A percentile compares a stretch with the other conserved stretches of the same genome.
Evolutionary conservation across 148 eudicot genomes (phyloP).

Genomic region (Rhododendron williamsianum): DNA sequence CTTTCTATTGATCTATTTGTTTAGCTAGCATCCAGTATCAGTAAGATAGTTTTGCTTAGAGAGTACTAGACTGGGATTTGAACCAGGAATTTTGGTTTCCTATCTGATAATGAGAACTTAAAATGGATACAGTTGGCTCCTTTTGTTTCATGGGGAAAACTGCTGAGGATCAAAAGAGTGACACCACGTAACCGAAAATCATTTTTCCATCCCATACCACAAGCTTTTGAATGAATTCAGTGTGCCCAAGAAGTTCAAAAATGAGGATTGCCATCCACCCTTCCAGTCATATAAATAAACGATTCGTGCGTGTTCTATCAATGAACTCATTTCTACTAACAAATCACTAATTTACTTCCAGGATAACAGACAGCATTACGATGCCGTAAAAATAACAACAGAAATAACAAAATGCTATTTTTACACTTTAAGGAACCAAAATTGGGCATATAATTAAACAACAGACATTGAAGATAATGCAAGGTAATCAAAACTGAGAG

Average conservation of each 20-base stretch:
- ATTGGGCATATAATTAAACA: not conserved
- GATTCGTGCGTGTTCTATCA: not conserved
- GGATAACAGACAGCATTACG: not conserved
- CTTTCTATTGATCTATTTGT: not conserved
- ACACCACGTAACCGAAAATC: not conserved
- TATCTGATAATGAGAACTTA: not conserved
- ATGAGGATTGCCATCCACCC: not conserved
- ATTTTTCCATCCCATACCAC: not conserved
- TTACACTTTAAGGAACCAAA: not conserved
- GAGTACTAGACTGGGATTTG: not conserved
- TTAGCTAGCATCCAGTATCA: too few species aligned
- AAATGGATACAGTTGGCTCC: not conserved
- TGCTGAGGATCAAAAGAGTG: not conserved
- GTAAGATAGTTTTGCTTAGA: not conserved
- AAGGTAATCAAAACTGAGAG: conserved; percentile 63
- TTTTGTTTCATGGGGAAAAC: too few species aligned
- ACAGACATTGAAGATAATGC: not conserved
- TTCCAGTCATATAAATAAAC: not conserved
- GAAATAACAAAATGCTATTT: not conserved
- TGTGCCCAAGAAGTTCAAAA: not conserved
- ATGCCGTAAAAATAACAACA: not conserved
- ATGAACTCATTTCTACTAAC: not conserved
- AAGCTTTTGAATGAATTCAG: not conserved
- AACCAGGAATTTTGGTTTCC: not conserved
- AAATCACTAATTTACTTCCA: not conserved